These are phyloP conservation scores for Alternaria arborescens DNA, from an alignment of 2,329 filamentous ascomycete genomes.

Conservation along the genomic window DNA sequence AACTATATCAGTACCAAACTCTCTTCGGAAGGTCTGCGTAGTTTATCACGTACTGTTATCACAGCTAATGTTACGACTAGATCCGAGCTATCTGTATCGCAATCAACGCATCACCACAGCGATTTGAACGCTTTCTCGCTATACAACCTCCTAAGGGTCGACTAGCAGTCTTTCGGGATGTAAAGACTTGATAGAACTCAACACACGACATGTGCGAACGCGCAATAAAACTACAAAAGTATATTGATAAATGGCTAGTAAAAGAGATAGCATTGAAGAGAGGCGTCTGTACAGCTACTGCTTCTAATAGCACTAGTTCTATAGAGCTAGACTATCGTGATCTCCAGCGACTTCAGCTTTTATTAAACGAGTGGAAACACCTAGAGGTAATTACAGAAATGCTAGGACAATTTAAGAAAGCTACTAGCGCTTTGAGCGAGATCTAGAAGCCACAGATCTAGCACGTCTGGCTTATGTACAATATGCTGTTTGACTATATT, in stretches of 20 bases:
- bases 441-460: neutral
- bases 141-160: neutral
- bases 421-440: neutral
- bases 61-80: neutral
- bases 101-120: neutral
- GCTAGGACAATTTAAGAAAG: neutral
- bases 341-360: neutral
- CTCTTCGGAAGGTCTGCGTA: neutral
- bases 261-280: constrained; percentile 6
- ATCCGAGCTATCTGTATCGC: neutral
- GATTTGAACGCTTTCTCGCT: neutral
- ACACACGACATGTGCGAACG: constrained; percentile 16
- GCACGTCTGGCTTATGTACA: neutral
- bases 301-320: too few relatives aligned
- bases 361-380: neutral
- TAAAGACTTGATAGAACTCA: constrained; percentile 17
- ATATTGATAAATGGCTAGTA: constrained; percentile 21
- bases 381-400: neutral
- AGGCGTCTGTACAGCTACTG: neutral
- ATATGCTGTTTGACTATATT: neutral
- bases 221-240: constrained; percentile 12
- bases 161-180: constrained; percentile 1
- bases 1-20: neutral
- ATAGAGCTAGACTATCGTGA: neutral
- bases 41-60: neutral